Evolutionary conservation across 768 basidiomycete genomes (phyloP).

Genomic region (Russula emetica): DNA sequence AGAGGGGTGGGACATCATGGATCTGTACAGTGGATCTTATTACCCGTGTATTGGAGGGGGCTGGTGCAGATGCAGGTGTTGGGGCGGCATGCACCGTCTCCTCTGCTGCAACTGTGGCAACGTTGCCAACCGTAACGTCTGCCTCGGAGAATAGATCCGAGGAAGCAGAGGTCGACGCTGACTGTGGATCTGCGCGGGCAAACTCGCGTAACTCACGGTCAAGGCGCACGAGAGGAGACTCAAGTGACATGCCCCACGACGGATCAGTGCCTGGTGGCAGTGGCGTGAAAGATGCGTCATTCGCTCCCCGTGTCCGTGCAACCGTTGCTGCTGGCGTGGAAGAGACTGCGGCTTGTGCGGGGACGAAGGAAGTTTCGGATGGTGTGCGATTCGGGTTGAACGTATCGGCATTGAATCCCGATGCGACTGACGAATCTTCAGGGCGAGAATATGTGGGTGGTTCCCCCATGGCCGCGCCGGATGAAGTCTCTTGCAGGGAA

Average conservation of each 20-base stretch:
- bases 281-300: slow-evolving; percentile 10
- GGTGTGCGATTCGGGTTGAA: slow-evolving; percentile 46
- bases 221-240: slow-evolving; percentile 67
- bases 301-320: background rate
- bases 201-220: slow-evolving; percentile 59
- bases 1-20: slow-evolving; percentile 45
- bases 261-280: slow-evolving; percentile 33
- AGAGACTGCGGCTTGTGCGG: slow-evolving; percentile 64
- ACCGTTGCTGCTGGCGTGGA: slow-evolving; percentile 63
- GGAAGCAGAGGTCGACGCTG: slow-evolving; percentile 27
- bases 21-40: slow-evolving; percentile 20
- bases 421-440: slow-evolving; percentile 26
- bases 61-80: background rate
- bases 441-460: slow-evolving; percentile 3
- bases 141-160: slow-evolving; percentile 30
- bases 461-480: slow-evolving; percentile 7
- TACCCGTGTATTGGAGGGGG: background rate
- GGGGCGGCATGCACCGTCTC: background rate
- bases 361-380: slow-evolving; percentile 71
- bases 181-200: slow-evolving; percentile 40
- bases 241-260: slow-evolving; percentile 71
- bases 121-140: background rate
- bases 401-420: background rate
- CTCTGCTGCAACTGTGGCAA: background rate
- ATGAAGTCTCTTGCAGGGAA: slow-evolving; percentile 30